Conservation (phyloP, 2,329 filamentous ascomycete species). For the Trichoderma oligosporum region DNA sequence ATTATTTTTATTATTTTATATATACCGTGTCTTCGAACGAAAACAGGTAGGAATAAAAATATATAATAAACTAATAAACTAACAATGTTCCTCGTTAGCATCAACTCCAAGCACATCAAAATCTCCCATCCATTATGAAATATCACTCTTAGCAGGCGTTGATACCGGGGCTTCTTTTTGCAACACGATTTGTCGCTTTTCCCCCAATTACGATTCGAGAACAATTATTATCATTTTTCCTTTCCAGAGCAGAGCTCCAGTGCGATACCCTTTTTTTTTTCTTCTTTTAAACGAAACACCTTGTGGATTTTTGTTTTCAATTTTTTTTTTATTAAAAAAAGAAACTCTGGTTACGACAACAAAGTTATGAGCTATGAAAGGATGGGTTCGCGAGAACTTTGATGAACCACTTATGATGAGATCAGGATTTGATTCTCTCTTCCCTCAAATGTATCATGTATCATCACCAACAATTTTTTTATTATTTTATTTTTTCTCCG, state of each 20-base stretch:
- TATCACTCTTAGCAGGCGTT: background rate
- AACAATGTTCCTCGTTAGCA: no score
- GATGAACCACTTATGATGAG: background rate
- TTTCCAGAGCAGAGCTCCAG: slow-evolving; percentile 13
- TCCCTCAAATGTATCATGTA: no score
- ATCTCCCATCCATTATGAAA: background rate
- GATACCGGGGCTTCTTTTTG: background rate
- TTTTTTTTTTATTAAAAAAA: background rate
- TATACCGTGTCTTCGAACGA: no score
- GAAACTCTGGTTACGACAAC: no score
- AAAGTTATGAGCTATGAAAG: background rate
- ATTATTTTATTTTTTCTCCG: background rate
- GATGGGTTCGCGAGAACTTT: background rate
- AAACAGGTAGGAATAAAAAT: no score
- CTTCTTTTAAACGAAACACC: background rate
- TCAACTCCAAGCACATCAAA: no score
- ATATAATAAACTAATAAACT: no score
- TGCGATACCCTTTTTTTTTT: slow-evolving; percentile 11
- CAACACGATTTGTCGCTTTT: background rate
- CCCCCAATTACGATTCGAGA: background rate
- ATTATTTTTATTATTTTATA: no score
- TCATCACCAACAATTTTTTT: no score
- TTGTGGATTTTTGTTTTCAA: background rate
- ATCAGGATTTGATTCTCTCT: background rate
- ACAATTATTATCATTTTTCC: background rate